These are phyloP conservation scores for Entomortierella parvispora DNA, from an alignment of 192 early-diverging fungal genomes.

Conservation along the genomic window DNA sequence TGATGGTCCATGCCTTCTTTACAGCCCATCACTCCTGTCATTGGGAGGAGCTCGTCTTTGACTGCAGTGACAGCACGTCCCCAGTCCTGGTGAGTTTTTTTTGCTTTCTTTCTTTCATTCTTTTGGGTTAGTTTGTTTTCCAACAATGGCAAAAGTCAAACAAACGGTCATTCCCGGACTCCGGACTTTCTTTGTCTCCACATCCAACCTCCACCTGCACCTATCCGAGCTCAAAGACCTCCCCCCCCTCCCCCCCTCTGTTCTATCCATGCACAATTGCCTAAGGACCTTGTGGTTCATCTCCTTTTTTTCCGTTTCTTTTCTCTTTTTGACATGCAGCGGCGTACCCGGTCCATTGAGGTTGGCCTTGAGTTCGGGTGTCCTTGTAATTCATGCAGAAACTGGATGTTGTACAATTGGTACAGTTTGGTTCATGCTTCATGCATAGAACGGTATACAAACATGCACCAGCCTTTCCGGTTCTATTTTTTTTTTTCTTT, in stretches of 20 bases:
- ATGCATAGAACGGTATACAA: conserved; percentile 1
- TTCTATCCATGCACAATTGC: background rate
- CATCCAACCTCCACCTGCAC: conserved; percentile 5
- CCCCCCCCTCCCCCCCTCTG: background rate
- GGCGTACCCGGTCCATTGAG: no score
- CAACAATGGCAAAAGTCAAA: no score
- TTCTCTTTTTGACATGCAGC: background rate
- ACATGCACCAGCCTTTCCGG: background rate
- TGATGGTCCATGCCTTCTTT: conserved; percentile 46
- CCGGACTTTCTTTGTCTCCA: background rate
- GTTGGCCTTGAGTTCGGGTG: no score
- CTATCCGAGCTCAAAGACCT: background rate
- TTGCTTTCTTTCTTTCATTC: background rate
- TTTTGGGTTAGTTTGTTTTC: conserved; percentile 1
- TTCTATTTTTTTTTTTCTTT: background rate
- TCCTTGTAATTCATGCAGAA: no score
- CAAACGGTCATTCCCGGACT: no score
- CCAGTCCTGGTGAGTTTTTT: conserved; percentile 28
- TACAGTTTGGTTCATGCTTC: background rate
- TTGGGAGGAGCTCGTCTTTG: conserved; percentile 42
- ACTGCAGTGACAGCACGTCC: conserved; percentile 11
- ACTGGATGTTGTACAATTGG: no score
- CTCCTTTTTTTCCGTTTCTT: background rate
- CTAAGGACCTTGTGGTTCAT: background rate
- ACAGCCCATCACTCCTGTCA: conserved; percentile 30